A percentile compares a stretch with the other conserved stretches of the same genome.
These are phyloP conservation scores for Theobroma cacao DNA, from an alignment of 345 rosid genomes.

Conservation along the genomic window DNA sequence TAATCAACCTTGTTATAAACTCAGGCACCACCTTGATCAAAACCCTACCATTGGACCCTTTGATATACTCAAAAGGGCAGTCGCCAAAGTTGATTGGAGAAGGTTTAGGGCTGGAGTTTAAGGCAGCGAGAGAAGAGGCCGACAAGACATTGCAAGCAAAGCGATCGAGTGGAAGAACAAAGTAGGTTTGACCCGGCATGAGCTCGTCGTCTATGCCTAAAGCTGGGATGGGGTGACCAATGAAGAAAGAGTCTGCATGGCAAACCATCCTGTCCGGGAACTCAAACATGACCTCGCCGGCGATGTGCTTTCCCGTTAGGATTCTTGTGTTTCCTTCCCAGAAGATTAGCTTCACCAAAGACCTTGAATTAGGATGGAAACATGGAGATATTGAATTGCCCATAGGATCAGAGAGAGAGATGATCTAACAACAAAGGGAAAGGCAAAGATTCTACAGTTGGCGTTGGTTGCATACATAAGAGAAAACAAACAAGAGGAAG, in stretches of 20 bases:
- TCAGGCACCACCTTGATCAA: conserved; percentile 55
- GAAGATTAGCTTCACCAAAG: conserved; percentile 50
- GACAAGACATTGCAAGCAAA: conserved; percentile 49
- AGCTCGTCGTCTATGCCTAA: conserved; percentile 68
- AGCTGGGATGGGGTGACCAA: conserved; percentile 72
- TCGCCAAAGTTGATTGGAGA: conserved; percentile 38
- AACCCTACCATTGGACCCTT: conserved; percentile 47
- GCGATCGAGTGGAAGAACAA: conserved; percentile 72
- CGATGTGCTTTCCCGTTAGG: conserved; percentile 55
- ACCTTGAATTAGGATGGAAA: conserved; percentile 11
- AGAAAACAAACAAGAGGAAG: not conserved
- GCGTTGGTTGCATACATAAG: not conserved
- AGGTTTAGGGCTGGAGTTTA: conserved; percentile 41
- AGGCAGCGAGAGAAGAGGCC: conserved; percentile 56
- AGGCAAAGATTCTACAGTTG: not conserved
- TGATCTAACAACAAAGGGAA: not conserved
- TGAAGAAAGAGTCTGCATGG: conserved; percentile 89
- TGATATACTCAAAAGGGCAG: conserved; percentile 51
- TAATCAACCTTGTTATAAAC: conserved; percentile 46
- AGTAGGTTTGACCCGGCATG: conserved; percentile 67
- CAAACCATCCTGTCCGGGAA: conserved; percentile 75
- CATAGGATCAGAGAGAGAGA: conserved; percentile 33
- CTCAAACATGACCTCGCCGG: conserved; percentile 94
- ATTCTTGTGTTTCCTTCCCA: conserved; percentile 56
- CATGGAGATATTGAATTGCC: conserved; percentile 46